Base-by-base conservation (phyloP, 352 stramenopile genomes). In the Globisporangium uncinulatum region DNA sequence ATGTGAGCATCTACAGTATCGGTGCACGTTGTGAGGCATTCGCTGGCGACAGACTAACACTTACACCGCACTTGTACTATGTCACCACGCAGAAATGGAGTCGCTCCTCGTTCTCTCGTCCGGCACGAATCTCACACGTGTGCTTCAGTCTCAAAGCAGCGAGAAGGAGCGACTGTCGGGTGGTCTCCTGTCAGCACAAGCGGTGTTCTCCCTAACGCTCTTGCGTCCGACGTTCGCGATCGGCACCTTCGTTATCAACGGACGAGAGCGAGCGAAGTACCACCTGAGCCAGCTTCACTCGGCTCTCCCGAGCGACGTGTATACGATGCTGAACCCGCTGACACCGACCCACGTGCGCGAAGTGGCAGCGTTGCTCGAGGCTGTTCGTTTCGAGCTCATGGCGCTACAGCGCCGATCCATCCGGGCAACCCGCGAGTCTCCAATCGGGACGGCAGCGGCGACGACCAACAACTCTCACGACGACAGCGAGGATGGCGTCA, bases 41-140 rank as follows among this genome's bases (percentile, higher is more conserved):
- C 19, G 17, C 13, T 41, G 21, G 6, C 34, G 10, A 52, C 31
- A 24, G 17, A 21, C 29, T 42, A 6, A 17, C 45, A 34, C 45
- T 15, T 29, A n/a, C 4, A 14, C 19, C 47, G 7, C 9, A 45
- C 39, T 45, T 6, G 10, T 9, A n/a, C 6, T 48, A 10, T 10
- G 21, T 21, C n/a, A n/a, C 4, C 20, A 17, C 19, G 4, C 37
- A 63, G 57, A 63, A 13, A 14, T 34, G 45, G 58, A 69, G 9
- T 56, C 69, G 59, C 48, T 85, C 49, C 61, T 85, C 5, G 56
- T 85, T 17, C 43, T 85, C 29, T 85, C 74, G n/a, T 63, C 68
- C 1, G 74, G 74, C 2, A 71, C 70, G 17, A 81, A 59, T 46
- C 24, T 85, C 8, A 31, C 9, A 14, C 48, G 63, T 1, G 68